A percentile compares a stretch with the other conserved stretches of the same genome.
phyloP scores from a whole-genome alignment of 225 moss, liverwort and hornwort species.

The Takakia lepidozioides region DNA sequence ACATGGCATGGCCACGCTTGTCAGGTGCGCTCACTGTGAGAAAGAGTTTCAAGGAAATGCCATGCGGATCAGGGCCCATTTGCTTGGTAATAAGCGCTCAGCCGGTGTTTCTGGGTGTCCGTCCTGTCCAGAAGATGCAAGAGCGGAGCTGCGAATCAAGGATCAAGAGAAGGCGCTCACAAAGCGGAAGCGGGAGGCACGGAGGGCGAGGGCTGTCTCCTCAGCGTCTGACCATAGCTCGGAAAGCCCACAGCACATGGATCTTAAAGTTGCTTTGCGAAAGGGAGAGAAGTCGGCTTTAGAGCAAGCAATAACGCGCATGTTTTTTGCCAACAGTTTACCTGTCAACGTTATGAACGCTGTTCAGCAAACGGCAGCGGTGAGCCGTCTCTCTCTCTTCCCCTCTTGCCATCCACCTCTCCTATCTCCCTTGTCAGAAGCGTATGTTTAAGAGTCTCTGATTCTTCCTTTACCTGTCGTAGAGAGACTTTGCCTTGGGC shows the following conservation, averaged over 20 bases:
- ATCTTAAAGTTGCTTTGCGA: slow-evolving; percentile 43
- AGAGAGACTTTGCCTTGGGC: too few relatives aligned
- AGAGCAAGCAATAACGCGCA: slow-evolving; percentile 46
- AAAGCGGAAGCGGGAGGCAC: slow-evolving; percentile 47
- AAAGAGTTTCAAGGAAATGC: slow-evolving; percentile 66
- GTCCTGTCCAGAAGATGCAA: slow-evolving; percentile 45
- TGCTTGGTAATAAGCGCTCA: slow-evolving; percentile 60
- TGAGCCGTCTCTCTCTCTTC: too few relatives aligned
- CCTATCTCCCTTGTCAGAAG: too few relatives aligned
- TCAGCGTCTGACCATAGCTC: slow-evolving; percentile 45
- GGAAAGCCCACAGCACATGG: slow-evolving; percentile 39
- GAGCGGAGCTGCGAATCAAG: slow-evolving; percentile 45
- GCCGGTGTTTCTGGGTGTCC: slow-evolving; percentile 55
- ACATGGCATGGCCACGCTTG: slow-evolving; percentile 60
- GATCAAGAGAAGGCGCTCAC: slow-evolving; percentile 40
- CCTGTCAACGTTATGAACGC: slow-evolving; percentile 50
- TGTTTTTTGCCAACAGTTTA: slow-evolving; percentile 50
- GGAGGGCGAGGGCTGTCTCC: too few relatives aligned
- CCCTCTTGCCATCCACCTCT: too few relatives aligned
- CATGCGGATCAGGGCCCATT: slow-evolving; percentile 55
- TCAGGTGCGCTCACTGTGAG: slow-evolving; percentile 43
- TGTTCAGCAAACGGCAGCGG: too few relatives aligned
- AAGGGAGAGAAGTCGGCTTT: slow-evolving; percentile 49
- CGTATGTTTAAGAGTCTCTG: too few relatives aligned
- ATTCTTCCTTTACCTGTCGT: too few relatives aligned